A percentile compares a stretch with the other conserved stretches of the same genome.
These are phyloP conservation scores for Graphilbum fragrans DNA, from an alignment of 2,329 filamentous ascomycete species.

Conservation along the genomic window DNA sequence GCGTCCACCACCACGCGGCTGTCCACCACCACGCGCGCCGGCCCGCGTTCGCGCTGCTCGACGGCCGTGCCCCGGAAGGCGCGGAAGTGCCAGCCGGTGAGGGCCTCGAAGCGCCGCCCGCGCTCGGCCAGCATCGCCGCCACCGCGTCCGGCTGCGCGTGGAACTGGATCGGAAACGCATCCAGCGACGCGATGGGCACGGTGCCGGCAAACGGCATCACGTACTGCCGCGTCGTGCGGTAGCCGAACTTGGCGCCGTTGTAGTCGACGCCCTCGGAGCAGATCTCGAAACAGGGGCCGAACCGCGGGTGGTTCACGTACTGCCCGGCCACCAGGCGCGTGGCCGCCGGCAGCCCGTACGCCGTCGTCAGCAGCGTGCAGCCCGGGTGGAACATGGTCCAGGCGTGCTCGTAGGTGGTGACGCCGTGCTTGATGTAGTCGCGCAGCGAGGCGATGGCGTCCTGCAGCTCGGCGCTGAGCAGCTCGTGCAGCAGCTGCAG, in stretches of 20 bases:
- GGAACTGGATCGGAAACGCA: slow-evolving; percentile 27
- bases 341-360: slow-evolving; percentile 22
- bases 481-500: slow-evolving; percentile 29
- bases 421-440: slow-evolving; percentile 36
- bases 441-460: slow-evolving; percentile 30
- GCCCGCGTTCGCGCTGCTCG: slow-evolving; percentile 8
- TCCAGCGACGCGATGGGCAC: slow-evolving; percentile 24
- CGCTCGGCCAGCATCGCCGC: slow-evolving; percentile 20
- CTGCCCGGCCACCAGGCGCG: slow-evolving; percentile 18
- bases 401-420: slow-evolving; percentile 34
- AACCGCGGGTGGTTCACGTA: slow-evolving; percentile 18
- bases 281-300: slow-evolving; percentile 22
- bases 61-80: slow-evolving; percentile 20
- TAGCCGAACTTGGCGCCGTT: slow-evolving; percentile 31
- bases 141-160: slow-evolving; percentile 22
- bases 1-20: slow-evolving; percentile 21
- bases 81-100: slow-evolving; percentile 31
- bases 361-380: slow-evolving; percentile 23
- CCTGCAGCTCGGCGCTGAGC: slow-evolving; percentile 32
- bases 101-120: slow-evolving; percentile 26
- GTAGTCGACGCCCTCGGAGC: slow-evolving; percentile 27
- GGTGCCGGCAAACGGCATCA: slow-evolving; percentile 26
- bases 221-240: slow-evolving; percentile 15
- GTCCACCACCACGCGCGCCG: slow-evolving; percentile 11
- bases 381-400: slow-evolving; percentile 35